Evolutionary conservation across 2,329 filamentous ascomycete genomes (phyloP), one percentile per base, ranked within the genome.

Genomic region (Claviceps sp.): DNA sequence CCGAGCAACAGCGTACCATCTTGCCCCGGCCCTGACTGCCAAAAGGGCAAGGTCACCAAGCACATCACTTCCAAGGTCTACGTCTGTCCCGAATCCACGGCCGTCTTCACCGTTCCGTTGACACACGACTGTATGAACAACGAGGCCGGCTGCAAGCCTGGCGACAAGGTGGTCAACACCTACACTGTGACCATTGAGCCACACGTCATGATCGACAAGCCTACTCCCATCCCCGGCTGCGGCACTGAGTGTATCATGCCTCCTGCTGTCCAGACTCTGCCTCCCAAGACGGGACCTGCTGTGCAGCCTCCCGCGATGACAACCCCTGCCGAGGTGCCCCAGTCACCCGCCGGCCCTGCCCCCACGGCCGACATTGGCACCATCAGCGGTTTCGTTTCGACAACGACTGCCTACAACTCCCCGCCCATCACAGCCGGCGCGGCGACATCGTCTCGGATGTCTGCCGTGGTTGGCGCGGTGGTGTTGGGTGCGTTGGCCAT

Each of bases 1-100:
- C 43, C 49, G 4, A 23, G 6, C 23, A 68, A 75, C 59, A 81
- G 77, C 63, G 68, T 80, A 68, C 79, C 75, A 60, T 73, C 72
- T 40, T 81, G 78, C 71, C 71, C 68, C 45, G 71, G 77, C 47
- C 71, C 71, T 51, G 77, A 51, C 14, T 63, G 61, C 53, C 39
- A 45, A 53, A 57, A 58, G 52, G 57, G 55, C 45, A 45, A 53
- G 20, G 56, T 58, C 48, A 55, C 53, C 39, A 60, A 64, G 50
- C 53, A 62, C 7, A 34, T 62, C 13, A 56, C 57, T 11, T 53
- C 55, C 6, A 62, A 61, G 0, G 58, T 58, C 13, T 50, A 54
- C 7, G 47, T 58, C 2, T 56, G 55, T 46, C 55, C 60, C 14
- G 54, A 65, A 49, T 57, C 57, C 6, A 64, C 61, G 1, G 59